A percentile compares a stretch with the other conserved stretches of the same genome.
These are phyloP conservation scores for Alternaria hordeiaustralica DNA, from an alignment of 2,329 filamentous ascomycete species.

Conservation along the genomic window DNA sequence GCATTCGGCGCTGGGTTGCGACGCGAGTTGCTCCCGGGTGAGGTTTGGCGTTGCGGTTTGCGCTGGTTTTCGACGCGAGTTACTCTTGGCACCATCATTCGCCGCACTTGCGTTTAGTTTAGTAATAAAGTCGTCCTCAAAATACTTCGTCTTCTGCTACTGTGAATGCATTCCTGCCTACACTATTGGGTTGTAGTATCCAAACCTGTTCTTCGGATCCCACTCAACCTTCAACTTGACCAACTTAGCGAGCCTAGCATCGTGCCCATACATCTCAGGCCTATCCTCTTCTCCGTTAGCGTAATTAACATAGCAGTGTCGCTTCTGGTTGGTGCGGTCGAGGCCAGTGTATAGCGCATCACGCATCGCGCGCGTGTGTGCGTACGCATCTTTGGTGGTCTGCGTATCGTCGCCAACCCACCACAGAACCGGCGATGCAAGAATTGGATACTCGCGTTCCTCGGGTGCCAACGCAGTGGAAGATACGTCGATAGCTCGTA, in stretches of 20 bases:
- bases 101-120: neutral
- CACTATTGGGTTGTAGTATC: conserved; percentile 34
- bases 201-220: conserved; percentile 38
- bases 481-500: conserved; percentile 10
- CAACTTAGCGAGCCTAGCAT: conserved; percentile 34
- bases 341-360: conserved; percentile 20
- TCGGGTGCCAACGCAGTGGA: conserved; percentile 21
- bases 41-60: neutral
- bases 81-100: neutral
- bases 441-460: conserved; percentile 44
- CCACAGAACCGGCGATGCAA: conserved; percentile 22
- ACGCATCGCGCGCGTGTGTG: conserved; percentile 13
- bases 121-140: neutral
- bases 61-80: neutral
- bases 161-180: neutral
- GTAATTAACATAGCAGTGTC: conserved; percentile 44
- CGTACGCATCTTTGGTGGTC: conserved; percentile 15
- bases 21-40: neutral
- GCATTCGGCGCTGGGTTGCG: neutral
- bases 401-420: conserved; percentile 19
- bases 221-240: conserved; percentile 35
- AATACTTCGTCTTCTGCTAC: neutral
- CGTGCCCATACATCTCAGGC: conserved; percentile 41
- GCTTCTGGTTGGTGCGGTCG: conserved; percentile 11
- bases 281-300: conserved; percentile 37